Conservation (phyloP, 2,329 filamentous ascomycete genomes). For the Trichoderma atroviride region DNA sequence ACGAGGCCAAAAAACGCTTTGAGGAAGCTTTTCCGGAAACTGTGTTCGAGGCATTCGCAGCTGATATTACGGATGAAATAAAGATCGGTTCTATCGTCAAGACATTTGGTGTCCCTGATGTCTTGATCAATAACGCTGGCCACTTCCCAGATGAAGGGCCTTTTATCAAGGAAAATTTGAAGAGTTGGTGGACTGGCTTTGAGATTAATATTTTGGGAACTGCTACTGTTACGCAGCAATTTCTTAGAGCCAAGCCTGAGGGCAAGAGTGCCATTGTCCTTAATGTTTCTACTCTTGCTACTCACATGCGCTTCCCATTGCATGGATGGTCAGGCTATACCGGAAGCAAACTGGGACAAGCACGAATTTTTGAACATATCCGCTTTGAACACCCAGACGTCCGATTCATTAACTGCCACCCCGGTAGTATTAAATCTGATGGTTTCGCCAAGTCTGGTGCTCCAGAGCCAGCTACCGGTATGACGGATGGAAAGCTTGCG, state of each 20-base stretch:
- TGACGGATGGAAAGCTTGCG: not conserved
- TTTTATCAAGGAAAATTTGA: not conserved
- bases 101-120: not conserved
- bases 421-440: not conserved
- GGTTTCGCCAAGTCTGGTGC: not conserved
- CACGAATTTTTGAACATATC: not conserved
- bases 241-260: not conserved
- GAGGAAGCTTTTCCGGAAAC: not conserved
- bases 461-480: not conserved
- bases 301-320: not conserved
- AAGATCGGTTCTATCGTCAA: not conserved
- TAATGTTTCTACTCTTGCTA: not conserved
- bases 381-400: not conserved
- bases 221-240: not conserved
- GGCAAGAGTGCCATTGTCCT: not conserved
- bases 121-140: not conserved
- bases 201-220: not conserved
- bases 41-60: not conserved
- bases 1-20: not conserved
- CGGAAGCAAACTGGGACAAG: not conserved
- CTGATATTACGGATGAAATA: conserved; percentile 3
- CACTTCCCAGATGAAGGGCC: not conserved
- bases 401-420: not conserved
- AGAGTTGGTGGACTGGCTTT: not conserved
- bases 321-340: not conserved